Base-by-base conservation (phyloP, 75 land plant species). In the Larix kaempferi region DNA sequence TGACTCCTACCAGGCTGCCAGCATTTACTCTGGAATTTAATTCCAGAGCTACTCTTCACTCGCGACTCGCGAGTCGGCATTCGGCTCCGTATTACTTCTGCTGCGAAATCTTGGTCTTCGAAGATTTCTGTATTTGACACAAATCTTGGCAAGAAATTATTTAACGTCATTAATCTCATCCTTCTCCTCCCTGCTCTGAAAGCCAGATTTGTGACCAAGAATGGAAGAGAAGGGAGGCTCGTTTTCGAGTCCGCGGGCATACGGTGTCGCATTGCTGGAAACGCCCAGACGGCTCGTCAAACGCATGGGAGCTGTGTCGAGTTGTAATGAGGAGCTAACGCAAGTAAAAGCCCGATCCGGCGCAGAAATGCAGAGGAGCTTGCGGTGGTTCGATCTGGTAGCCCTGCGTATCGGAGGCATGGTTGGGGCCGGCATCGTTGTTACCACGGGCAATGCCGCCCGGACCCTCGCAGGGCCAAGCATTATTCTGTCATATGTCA, bases 361-460 rank as follows among this genome's bases (percentile, higher is more conserved):
- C 6, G 44, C 85, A 44, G 82, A 82, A 77, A 89, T 95, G 98
- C 80, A 63, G 44, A 73, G 89, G 56, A 82, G 82, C 11, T 85
- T 96, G 76, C 80, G 88, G 17, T 96, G 99, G 96, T 84, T 37
- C 73, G 98, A 95, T 79, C 86, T 95, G 76, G 78, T 93, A 57
- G 89, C 86, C 11, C 54, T 95, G 55, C 93, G 98, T 29, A 61
- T 95, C 78, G 98, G 98, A 4, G 96, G 94, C 19, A 92, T 96
- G 95, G 81, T 96, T 74, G 99, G 99, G n/a, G 97, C 99, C 57
- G 97, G 99, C 44, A 86, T 96, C 55, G 92, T 96, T 76, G 93
- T 96, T 80, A 78, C 91, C 87, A 86, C 93, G 56, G 99, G 99
- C 37, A 76, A 76, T 17, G 95, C 93, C 27, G 86, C 89, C 59